Percentiles rank a stretch among this genome's conserved stretches.
phyloP scores from a whole-genome alignment of 2,329 filamentous ascomycete genomes.

The Ceratocystis eucalypticola region DNA sequence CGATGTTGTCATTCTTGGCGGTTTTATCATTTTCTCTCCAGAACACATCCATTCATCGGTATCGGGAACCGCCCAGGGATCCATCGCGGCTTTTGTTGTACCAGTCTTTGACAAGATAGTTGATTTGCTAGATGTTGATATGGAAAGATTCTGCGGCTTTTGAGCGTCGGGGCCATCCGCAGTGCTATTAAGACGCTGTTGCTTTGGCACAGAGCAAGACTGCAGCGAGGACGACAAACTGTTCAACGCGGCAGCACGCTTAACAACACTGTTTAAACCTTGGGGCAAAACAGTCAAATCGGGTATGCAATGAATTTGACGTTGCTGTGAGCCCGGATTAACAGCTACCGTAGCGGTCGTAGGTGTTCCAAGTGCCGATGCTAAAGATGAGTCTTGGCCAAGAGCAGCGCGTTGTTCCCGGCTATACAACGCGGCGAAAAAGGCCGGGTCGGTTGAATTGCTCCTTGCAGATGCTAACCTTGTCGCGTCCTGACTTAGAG shows the following conservation, averaged over 20 bases:
- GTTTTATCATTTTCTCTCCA: background rate
- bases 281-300: background rate
- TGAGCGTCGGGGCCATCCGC: background rate
- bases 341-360: background rate
- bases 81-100: background rate
- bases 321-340: background rate
- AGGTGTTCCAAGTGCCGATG: background rate
- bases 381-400: background rate
- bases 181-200: background rate
- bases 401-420: slow-evolving; percentile 30
- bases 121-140: background rate
- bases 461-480: slow-evolving; percentile 9
- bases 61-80: background rate
- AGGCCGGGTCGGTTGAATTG: slow-evolving; percentile 34
- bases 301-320: background rate
- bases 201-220: background rate
- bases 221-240: background rate
- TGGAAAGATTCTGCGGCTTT: background rate
- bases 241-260: background rate
- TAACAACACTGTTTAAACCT: background rate
- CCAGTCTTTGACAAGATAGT: background rate
- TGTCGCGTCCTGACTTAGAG: background rate
- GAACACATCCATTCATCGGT: background rate
- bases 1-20: background rate
- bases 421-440: slow-evolving; percentile 36